Conservation (phyloP, 2,329 filamentous ascomycete species). For the Neofusicoccum cordaticola region DNA sequence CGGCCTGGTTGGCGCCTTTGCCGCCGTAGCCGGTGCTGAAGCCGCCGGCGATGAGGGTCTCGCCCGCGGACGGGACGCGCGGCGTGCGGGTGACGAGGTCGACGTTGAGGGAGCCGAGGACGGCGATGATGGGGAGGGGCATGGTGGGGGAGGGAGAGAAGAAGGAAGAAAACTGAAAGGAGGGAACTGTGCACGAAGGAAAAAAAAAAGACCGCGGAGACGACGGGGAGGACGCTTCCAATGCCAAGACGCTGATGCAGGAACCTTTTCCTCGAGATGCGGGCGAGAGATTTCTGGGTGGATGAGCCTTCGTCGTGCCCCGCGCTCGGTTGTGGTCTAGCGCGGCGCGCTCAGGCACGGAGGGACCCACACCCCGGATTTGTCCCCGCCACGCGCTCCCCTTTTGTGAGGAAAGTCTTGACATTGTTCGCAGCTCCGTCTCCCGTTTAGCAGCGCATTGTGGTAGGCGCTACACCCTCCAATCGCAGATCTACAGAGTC, state of each 20-base stretch:
- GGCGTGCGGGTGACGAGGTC: slow-evolving; percentile 87
- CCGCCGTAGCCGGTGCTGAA: slow-evolving; percentile 83
- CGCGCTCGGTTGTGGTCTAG: not conserved
- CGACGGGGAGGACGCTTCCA: no score
- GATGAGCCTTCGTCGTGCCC: not conserved
- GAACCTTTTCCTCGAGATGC: no score
- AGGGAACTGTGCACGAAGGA: no score
- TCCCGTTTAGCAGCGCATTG: not conserved
- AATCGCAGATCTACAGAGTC: no score
- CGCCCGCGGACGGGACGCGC: slow-evolving; percentile 77
- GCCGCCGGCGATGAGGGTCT: slow-evolving; percentile 77
- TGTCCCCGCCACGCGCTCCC: not conserved
- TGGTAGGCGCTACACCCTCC: no score
- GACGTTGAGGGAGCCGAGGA: slow-evolving; percentile 91
- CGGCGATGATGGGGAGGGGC: slow-evolving; percentile 58
- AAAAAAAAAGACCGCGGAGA: no score
- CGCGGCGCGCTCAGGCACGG: not conserved
- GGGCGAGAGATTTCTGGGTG: no score
- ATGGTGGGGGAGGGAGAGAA: not conserved
- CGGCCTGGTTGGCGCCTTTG: slow-evolving; percentile 94
- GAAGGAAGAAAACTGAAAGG: no score
- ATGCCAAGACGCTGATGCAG: no score
- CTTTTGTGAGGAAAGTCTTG: not conserved
- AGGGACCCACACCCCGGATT: not conserved
- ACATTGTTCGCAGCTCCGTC: not conserved